Conservation (phyloP, 768 basidiomycete genomes). For the Lentinula guzmanii region DNA sequence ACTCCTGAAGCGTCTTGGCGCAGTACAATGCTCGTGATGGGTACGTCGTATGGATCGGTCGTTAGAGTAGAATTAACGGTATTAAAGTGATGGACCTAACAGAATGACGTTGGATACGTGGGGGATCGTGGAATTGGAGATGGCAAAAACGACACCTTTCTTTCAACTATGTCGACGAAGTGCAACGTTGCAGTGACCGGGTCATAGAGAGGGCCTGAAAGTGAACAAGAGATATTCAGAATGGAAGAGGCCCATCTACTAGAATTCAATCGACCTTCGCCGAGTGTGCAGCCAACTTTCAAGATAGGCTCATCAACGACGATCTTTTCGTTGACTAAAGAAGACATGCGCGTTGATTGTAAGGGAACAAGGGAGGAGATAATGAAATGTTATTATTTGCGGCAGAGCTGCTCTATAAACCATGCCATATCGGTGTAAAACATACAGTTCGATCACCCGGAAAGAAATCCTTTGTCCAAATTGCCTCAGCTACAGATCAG, state of each 20-base stretch:
- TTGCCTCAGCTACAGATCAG: neutral
- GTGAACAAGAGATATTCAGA: slow-evolving; percentile 10
- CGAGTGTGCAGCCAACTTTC: slow-evolving; percentile 47
- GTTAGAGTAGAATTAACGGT: slow-evolving; percentile 30
- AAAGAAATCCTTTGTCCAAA: neutral
- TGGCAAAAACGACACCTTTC: slow-evolving; percentile 32
- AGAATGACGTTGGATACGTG: neutral
- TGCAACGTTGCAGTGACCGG: slow-evolving; percentile 45
- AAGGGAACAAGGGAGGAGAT: slow-evolving; percentile 8
- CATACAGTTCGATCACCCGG: slow-evolving; percentile 6
- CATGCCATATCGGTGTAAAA: neutral
- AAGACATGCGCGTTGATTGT: neutral
- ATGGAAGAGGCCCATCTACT: neutral
- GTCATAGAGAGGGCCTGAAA: slow-evolving; percentile 59
- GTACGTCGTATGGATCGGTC: slow-evolving; percentile 45
- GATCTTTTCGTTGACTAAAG: slow-evolving; percentile 23
- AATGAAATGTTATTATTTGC: slow-evolving; percentile 4
- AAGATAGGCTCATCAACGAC: slow-evolving; percentile 41
- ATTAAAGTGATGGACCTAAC: slow-evolving; percentile 50
- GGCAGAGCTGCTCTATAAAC: neutral
- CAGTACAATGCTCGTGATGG: slow-evolving; percentile 54
- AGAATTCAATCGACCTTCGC: slow-evolving; percentile 43
- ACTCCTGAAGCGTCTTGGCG: slow-evolving; percentile 42
- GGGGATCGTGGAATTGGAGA: neutral
- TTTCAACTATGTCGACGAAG: slow-evolving; percentile 61